Conservation (phyloP, 73 alveolate genomes). For the Paramecium sonneborni region DNA sequence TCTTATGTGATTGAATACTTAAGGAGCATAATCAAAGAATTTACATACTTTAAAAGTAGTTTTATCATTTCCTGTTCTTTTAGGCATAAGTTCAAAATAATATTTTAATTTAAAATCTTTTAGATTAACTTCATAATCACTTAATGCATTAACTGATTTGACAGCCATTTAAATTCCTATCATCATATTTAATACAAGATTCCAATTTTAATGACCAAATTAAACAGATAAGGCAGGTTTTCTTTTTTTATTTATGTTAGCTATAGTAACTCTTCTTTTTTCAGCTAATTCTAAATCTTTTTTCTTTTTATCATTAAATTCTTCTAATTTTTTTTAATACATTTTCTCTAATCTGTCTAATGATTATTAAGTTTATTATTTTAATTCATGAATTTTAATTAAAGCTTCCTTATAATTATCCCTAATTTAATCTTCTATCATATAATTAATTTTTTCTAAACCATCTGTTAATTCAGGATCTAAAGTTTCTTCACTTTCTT, state of each 20-base stretch:
- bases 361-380: not conserved
- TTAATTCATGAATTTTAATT: slow-evolving; percentile 6
- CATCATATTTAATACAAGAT: slow-evolving; percentile 53
- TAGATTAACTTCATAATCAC: slow-evolving; percentile 67
- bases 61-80: slow-evolving; percentile 44
- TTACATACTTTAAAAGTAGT: slow-evolving; percentile 75
- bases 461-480: not conserved
- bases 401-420: slow-evolving; percentile 32
- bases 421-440: not conserved
- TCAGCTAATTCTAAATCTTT: not conserved
- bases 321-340: slow-evolving; percentile 8
- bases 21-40: slow-evolving; percentile 86
- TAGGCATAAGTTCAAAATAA: slow-evolving; percentile 78
- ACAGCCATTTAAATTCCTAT: slow-evolving; percentile 92
- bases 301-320: not conserved
- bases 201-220: slow-evolving; percentile 55
- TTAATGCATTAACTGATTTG: slow-evolving; percentile 57
- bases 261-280: not conserved
- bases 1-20: slow-evolving; percentile 77
- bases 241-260: slow-evolving; percentile 11
- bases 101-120: slow-evolving; percentile 80
- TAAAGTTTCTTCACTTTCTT: not conserved
- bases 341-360: not conserved
- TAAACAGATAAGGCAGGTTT: not conserved
- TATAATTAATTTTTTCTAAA: not conserved